Percentiles rank a stretch among this genome's conserved stretches.
phyloP scores from a whole-genome alignment of 306 rosid species.

The Rosa lucieae region DNA sequence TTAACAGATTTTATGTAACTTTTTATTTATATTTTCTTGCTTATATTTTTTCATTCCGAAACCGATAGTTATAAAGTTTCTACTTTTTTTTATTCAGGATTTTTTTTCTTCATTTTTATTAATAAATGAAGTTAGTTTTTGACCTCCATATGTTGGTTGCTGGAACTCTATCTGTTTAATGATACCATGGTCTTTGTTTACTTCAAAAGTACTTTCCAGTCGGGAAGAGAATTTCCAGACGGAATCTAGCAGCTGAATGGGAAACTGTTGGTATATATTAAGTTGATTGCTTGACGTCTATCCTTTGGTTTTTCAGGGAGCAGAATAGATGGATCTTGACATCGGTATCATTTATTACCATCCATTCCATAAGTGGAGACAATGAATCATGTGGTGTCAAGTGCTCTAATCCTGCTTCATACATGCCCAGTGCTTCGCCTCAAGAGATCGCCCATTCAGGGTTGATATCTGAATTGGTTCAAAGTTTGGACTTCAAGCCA shows the following conservation, averaged over 20 bases:
- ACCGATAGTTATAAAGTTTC: neutral
- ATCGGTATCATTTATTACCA: conserved; percentile 63
- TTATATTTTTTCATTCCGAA: neutral
- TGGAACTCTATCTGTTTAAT: neutral
- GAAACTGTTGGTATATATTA: neutral
- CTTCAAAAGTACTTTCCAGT: neutral
- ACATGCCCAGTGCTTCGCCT: conserved; percentile 24
- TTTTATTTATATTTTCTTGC: too few relatives aligned
- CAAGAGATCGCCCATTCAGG: conserved; percentile 35
- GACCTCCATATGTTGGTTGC: neutral
- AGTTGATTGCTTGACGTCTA: neutral
- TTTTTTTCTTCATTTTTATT: neutral
- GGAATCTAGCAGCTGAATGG: neutral
- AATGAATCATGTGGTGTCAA: conserved; percentile 37
- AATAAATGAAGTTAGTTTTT: neutral
- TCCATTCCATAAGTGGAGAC: conserved; percentile 46
- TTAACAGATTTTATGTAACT: neutral
- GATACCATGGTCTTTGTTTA: neutral
- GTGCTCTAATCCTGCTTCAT: conserved; percentile 29
- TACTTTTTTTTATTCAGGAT: neutral
- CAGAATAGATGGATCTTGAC: conserved; percentile 56
- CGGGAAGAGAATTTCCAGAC: neutral
- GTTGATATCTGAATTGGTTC: conserved; percentile 60
- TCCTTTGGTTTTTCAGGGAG: conserved; percentile 49
- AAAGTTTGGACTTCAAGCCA: conserved; percentile 36